Evolutionary conservation across 164 flowering plant species (phyloP), one percentile per base, ranked within the genome.

Genomic region (Dillenia suffruticosa): DNA sequence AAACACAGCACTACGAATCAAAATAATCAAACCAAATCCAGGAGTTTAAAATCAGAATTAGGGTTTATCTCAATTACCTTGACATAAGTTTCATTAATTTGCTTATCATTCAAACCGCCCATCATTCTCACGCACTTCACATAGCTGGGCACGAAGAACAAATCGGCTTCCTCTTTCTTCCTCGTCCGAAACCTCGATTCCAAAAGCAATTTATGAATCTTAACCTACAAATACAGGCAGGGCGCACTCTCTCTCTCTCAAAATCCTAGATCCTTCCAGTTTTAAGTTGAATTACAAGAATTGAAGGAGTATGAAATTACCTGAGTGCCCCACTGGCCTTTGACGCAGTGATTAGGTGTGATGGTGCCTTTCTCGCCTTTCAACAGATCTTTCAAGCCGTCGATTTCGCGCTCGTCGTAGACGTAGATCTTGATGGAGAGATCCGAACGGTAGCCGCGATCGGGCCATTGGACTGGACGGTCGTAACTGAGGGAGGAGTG

Each of bases 261-360:
- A 32, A 32, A 32, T 5, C 40, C 40, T 10, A 49, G 51, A 17
- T 8, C 15, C 1, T 48, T 10, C 9, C 45, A 58, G 5, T 13
- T 10, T 9, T 22, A 46, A 13, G 24, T 5, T 14, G 50, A 45
- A 4, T 5, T 32, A 44, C 7, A 45, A 43, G 8, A 44, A 14
- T 45, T 16, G 13, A 46, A 46, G 45, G 19, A 50, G 10, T 45
- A 9, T 8, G 15, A 54, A 47, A 45, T 72, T 55, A 91, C 99
- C 96, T 94, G 99, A 44, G 97, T 82, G 68, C 97, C 97, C 97
- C 99, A 91, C 63, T 91, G 97, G 46, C 99, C 99, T 70, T 84
- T 86, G 9, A 82, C 43, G 58, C 99, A 91, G 10, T 74, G 53
- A 15, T 79, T 80, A 0, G 78, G 70, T 0, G 81, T 53, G 60